A percentile compares a stretch with the other conserved stretches of the same genome.
Conservation (phyloP, 768 basidiomycete species). For the Leccinum fibrillosum region DNA sequence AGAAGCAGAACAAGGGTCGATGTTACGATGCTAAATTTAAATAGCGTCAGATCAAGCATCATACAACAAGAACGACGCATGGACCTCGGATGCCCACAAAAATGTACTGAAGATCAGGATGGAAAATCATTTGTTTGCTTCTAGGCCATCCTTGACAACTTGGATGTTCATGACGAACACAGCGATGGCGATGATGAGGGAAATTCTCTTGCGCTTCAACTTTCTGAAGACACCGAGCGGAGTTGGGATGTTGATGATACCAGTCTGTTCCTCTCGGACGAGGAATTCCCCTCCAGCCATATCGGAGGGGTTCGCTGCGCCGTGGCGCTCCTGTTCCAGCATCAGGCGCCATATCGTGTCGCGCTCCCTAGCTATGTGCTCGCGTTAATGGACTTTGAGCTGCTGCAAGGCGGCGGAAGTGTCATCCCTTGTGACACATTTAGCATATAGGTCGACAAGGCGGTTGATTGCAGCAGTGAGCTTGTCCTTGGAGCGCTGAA, state of each 20-base stretch:
- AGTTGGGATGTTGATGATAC: conserved; percentile 47
- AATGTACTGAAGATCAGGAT: conserved; percentile 88
- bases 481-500: conserved; percentile 54
- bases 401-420: conserved; percentile 69
- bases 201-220: conserved; percentile 61
- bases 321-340: conserved; percentile 79
- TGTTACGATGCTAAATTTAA: no score
- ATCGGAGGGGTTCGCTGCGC: conserved; percentile 36
- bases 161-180: conserved; percentile 62
- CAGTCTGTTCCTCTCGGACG: conserved; percentile 38
- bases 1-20: no score
- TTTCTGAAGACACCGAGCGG: conserved; percentile 56
- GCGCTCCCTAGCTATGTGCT: conserved; percentile 95
- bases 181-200: conserved; percentile 47
- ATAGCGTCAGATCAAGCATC: no score
- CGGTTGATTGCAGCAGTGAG: conserved; percentile 55
- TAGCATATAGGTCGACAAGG: conserved; percentile 74
- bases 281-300: conserved; percentile 40
- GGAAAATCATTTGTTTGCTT: conserved; percentile 89
- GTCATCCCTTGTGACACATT: conserved; percentile 81
- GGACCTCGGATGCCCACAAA: conserved; percentile 91
- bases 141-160: conserved; percentile 50
- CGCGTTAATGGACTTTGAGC: conserved; percentile 83
- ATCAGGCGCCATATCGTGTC: conserved; percentile 98
- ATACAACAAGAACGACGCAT: no score